Evolutionary conservation across 2,329 filamentous ascomycete genomes (phyloP), one percentile per base, ranked within the genome.

Genomic region (Calonectria pseudoreteaudii): DNA sequence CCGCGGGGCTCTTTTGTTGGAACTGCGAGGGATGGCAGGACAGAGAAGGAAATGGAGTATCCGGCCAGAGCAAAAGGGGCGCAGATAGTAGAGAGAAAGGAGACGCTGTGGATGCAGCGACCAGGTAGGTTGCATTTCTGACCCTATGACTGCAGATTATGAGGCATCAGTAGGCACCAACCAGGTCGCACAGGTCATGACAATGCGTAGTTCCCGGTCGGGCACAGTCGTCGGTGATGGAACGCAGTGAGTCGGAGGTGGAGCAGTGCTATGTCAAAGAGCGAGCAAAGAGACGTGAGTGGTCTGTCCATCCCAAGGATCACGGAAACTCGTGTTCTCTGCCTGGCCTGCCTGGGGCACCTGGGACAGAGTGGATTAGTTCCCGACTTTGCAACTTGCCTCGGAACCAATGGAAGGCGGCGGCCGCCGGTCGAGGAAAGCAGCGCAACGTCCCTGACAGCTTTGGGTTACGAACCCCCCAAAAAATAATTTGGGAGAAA

Each of bases 321-420:
- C 34, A 64, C n/a, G 11, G 56, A 71, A 68, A 70, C 66, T 65
- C 70, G 71, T 74, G 73, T 66, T 76, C 72, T 73, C 78, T 80
- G 78, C 78, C 78, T 79, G 74, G 68, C 74, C 71, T 80, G 74
- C 78, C 78, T 79, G 76, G 70, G 72, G 73, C 76, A 79, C 78
- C 78, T 72, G 74, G 70, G 56, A 66, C 71, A 74, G 70, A 64
- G 75, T 77, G 71, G 68, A 73, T 64, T 69, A 56, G 65, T 78
- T 74, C 74, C 76, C 73, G 60, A 66, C 68, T 66, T 50, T 64
- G 50, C 64, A 52, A 72, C 44, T 68, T 41, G 28, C 30, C 38
- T 26, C 44, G 26, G 30, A 23, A 16, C 70, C 70, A 72, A 64
- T 72, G 26, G 64, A 23, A 64, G 47, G 47, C 14, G 16, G 16